Conservation (phyloP, 306 rosid genomes). For the Bauhinia variegata region DNA sequence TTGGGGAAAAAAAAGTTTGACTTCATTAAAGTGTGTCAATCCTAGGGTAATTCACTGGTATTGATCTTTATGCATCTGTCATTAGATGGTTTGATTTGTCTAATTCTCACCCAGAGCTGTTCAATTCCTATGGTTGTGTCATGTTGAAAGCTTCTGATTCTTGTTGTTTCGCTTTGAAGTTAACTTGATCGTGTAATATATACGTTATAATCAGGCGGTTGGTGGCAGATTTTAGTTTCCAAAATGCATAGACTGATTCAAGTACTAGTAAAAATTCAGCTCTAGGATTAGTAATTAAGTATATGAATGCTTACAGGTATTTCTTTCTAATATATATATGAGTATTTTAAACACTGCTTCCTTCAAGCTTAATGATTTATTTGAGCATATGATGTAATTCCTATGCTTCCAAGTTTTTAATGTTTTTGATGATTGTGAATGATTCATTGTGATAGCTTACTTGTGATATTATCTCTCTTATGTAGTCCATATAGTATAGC, state of each 20-base stretch:
- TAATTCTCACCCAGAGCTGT: not conserved
- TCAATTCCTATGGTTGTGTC: not conserved
- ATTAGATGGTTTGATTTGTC: slow-evolving; percentile 13
- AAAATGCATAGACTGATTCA: slow-evolving; percentile 18
- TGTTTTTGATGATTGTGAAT: not conserved
- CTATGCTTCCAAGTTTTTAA: not conserved
- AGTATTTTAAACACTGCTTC: slow-evolving; percentile 4
- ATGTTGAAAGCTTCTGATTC: not conserved
- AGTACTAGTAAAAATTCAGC: slow-evolving; percentile 1
- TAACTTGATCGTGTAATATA: not conserved
- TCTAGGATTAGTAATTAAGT: not conserved
- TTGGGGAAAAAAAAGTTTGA: too few relatives aligned
- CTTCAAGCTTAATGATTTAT: not conserved
- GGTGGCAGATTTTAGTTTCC: not conserved
- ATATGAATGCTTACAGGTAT: too few relatives aligned
- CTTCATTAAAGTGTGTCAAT: slow-evolving; percentile 16
- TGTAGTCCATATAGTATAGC: not conserved
- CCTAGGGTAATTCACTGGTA: not conserved
- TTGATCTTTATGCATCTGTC: not conserved
- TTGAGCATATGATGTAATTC: too few relatives aligned
- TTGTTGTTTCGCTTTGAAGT: not conserved
- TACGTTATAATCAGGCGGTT: not conserved
- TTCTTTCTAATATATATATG: not conserved
- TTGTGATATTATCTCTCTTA: not conserved
- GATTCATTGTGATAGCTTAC: not conserved